phyloP scores from a whole-genome alignment of 768 basidiomycete genomes.

The Lactarius pseudohatsudake region DNA sequence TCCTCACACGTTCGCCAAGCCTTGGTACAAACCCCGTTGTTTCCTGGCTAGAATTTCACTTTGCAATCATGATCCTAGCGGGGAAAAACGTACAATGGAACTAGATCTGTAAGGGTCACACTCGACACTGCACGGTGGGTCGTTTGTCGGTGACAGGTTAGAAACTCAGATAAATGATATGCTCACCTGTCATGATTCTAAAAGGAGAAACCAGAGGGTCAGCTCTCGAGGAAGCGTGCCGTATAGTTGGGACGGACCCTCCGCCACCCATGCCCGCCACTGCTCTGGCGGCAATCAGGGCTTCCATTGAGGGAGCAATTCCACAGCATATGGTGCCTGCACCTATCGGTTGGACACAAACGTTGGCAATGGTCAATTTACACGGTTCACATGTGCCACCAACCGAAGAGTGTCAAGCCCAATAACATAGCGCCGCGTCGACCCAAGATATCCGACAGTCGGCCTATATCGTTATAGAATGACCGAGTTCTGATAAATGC shows the following conservation, averaged over 20 bases:
- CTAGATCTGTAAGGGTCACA: conserved; percentile 82
- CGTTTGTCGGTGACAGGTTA: conserved; percentile 4
- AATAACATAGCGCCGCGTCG: conserved; percentile 86
- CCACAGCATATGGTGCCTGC: conserved; percentile 86
- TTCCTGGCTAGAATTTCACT: conserved; percentile 47
- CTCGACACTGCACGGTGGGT: conserved; percentile 58
- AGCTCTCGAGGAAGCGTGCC: conserved; percentile 31
- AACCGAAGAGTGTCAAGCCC: conserved; percentile 78
- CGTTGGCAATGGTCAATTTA: conserved; percentile 8
- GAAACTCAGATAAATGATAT: conserved; percentile 16
- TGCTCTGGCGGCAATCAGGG: conserved; percentile 76
- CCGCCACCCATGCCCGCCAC: conserved; percentile 93
- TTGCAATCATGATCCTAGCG: conserved; percentile 10
- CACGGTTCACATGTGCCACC: conserved; percentile 35
- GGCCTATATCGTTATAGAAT: conserved; percentile 48
- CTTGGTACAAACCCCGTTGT: conserved; percentile 88
- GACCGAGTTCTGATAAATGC: conserved; percentile 19
- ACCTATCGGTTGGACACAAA: conserved; percentile 42
- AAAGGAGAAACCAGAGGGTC: conserved; percentile 28
- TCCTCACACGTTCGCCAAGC: conserved; percentile 81
- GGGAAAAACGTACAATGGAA: conserved; percentile 66
- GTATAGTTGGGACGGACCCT: conserved; percentile 55
- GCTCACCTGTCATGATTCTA: conserved; percentile 81
- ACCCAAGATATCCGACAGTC: conserved; percentile 81
- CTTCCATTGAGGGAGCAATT: conserved; percentile 80